Conservation (phyloP, 1,284 basidiomycete genomes). For the Peniophora sp. region DNA sequence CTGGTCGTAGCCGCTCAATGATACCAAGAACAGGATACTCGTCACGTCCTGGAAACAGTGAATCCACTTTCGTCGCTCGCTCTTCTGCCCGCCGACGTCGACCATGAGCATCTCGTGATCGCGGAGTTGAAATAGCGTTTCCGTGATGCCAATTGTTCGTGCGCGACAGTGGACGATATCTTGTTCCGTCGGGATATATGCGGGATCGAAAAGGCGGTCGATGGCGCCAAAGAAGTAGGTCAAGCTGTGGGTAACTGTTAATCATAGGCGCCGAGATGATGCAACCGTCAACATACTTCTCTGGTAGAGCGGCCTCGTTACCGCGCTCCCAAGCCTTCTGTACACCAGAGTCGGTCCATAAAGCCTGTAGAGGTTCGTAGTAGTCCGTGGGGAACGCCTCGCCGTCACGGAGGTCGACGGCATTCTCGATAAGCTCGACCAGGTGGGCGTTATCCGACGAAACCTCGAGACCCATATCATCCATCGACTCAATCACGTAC, state of each 20-base stretch:
- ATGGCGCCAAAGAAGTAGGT: constrained; percentile 73
- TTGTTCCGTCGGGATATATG: constrained; percentile 70
- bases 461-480: constrained; percentile 77
- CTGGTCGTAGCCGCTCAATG: constrained; percentile 85
- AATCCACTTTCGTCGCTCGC: constrained; percentile 85
- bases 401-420: constrained; percentile 68
- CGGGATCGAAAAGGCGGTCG: constrained; percentile 69
- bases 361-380: constrained; percentile 53
- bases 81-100: constrained; percentile 88
- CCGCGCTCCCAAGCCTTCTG: constrained; percentile 69
- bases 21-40: constrained; percentile 82
- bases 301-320: constrained; percentile 83
- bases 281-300: constrained; percentile 54
- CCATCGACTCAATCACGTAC: constrained; percentile 81
- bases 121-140: constrained; percentile 75
- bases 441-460: constrained; percentile 46
- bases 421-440: constrained; percentile 60
- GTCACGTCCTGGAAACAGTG: constrained; percentile 85
- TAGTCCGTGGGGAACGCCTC: constrained; percentile 69
- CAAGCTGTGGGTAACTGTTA: constrained; percentile 31
- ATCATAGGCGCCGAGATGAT: constrained; percentile 3
- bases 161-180: constrained; percentile 84
- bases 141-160: constrained; percentile 91
- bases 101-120: constrained; percentile 82
- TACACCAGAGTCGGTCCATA: constrained; percentile 78